Percentiles rank a stretch among this genome's conserved stretches.
phyloP scores from a whole-genome alignment of 129 eudicot species.

The carrot (Daucus carota) region DNA sequence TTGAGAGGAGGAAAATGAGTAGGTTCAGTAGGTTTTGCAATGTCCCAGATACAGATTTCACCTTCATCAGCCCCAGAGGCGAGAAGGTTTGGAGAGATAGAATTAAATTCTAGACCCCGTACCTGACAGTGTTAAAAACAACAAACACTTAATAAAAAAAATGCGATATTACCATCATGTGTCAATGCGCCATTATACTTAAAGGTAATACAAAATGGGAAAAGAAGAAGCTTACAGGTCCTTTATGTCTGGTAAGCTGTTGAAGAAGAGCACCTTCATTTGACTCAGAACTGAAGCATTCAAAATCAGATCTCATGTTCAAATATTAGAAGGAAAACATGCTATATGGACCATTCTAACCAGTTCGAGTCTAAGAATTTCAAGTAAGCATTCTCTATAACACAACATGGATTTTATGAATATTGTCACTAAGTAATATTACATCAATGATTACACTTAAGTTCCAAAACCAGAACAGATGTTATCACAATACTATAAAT shows the following conservation, averaged over 20 bases:
- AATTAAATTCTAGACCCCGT: slow-evolving; percentile 91
- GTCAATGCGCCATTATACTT: neutral
- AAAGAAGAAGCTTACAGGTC: slow-evolving; percentile 63
- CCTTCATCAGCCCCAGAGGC: slow-evolving; percentile 99
- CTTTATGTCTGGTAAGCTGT: slow-evolving; percentile 71
- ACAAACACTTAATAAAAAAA: neutral
- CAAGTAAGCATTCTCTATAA: neutral
- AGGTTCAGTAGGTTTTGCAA: slow-evolving; percentile 67
- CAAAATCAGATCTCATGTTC: slow-evolving; percentile 13
- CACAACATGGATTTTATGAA: neutral
- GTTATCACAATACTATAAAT: too few species aligned
- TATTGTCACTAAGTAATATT: neutral
- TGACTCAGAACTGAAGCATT: slow-evolving; percentile 50
- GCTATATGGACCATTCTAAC: neutral
- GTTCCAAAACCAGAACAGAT: neutral
- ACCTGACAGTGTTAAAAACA: slow-evolving; percentile 38
- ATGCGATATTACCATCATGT: neutral
- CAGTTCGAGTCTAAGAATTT: neutral
- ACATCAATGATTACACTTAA: neutral
- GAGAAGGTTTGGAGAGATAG: slow-evolving; percentile 70
- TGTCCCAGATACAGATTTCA: slow-evolving; percentile 94
- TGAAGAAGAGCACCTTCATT: slow-evolving; percentile 58
- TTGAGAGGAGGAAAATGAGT: slow-evolving; percentile 83
- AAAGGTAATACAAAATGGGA: neutral
- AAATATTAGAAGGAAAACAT: neutral